Evolutionary conservation across 495 filamentous ascomycete genomes (phyloP).

Genomic region (Cladorrhinum samala): DNA sequence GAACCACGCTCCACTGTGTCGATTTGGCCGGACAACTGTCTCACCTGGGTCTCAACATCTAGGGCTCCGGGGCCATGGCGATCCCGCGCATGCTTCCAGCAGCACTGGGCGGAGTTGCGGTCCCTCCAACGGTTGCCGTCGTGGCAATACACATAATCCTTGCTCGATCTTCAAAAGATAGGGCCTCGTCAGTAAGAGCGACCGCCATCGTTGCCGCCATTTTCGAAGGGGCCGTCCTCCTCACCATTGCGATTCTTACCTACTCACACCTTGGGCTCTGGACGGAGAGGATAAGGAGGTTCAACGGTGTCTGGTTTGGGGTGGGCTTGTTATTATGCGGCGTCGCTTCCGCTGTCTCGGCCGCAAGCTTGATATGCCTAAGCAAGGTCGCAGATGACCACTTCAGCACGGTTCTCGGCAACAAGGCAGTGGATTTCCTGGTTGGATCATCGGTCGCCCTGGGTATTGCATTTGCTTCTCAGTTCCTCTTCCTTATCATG

Average conservation of each 20-base stretch:
- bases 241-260: slow-evolving; percentile 23
- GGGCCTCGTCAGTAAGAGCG: slow-evolving; percentile 24
- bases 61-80: slow-evolving; percentile 23
- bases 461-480: slow-evolving; percentile 34
- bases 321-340: slow-evolving; percentile 29
- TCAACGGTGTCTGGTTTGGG: slow-evolving; percentile 32
- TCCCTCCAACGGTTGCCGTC: slow-evolving; percentile 35
- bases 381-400: slow-evolving; percentile 22
- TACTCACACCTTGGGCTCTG: slow-evolving; percentile 18
- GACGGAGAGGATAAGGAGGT: slow-evolving; percentile 14
- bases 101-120: slow-evolving; percentile 32
- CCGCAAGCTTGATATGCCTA: slow-evolving; percentile 33
- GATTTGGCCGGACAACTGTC: not conserved
- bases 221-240: slow-evolving; percentile 30
- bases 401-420: slow-evolving; percentile 26
- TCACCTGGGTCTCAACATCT: slow-evolving; percentile 3
- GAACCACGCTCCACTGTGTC: slow-evolving; percentile 3
- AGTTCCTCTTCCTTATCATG: slow-evolving; percentile 35
- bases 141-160: slow-evolving; percentile 36
- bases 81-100: slow-evolving; percentile 28
- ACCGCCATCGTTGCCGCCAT: slow-evolving; percentile 32
- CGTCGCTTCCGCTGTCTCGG: slow-evolving; percentile 34
- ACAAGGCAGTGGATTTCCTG: slow-evolving; percentile 25
- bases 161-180: slow-evolving; percentile 28
- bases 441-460: slow-evolving; percentile 36